Conservation (phyloP, 2,329 filamentous ascomycete species). For the Paracamarosporium sp. region DNA sequence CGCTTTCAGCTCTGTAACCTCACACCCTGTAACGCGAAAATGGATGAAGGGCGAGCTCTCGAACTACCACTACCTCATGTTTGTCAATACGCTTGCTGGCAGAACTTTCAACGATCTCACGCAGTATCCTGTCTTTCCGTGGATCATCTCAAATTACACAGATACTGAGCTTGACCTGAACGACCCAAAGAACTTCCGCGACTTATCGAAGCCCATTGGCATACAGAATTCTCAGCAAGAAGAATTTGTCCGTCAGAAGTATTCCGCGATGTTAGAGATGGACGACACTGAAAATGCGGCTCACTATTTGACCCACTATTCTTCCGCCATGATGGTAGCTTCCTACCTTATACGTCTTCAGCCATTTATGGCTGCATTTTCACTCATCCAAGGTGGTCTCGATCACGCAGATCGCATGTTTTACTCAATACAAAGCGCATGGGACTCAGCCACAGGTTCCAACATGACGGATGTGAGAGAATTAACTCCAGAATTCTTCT, state of each 20-base stretch:
- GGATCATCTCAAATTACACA: constrained; percentile 94
- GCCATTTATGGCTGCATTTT: constrained; percentile 94
- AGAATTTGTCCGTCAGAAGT: constrained; percentile 80
- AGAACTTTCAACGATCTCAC: constrained; percentile 97
- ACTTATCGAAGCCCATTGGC: constrained; percentile 95
- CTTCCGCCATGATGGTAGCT: constrained; percentile 97
- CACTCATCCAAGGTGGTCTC: constrained; percentile 93
- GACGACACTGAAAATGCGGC: constrained; percentile 80
- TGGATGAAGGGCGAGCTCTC: constrained; percentile 96
- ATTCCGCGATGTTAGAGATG: constrained; percentile 88
- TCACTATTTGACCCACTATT: constrained; percentile 98
- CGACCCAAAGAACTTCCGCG: constrained; percentile 84
- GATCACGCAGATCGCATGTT: constrained; percentile 96
- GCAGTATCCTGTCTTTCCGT: constrained; percentile 97
- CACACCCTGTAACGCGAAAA: constrained; percentile 83
- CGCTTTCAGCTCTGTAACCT: constrained; percentile 83
- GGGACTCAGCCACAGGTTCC: constrained; percentile 85
- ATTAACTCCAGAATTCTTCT: constrained; percentile 96
- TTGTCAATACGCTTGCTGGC: constrained; percentile 96
- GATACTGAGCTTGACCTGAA: constrained; percentile 89
- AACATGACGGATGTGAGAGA: constrained; percentile 96
- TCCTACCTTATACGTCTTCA: constrained; percentile 95
- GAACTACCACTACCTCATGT: constrained; percentile 98
- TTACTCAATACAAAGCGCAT: constrained; percentile 88
- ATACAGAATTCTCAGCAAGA: constrained; percentile 81